Evolutionary conservation across 2,329 filamentous ascomycete species (phyloP), one percentile per base, ranked within the genome.

Genomic region (Epicoccum nigrum): DNA sequence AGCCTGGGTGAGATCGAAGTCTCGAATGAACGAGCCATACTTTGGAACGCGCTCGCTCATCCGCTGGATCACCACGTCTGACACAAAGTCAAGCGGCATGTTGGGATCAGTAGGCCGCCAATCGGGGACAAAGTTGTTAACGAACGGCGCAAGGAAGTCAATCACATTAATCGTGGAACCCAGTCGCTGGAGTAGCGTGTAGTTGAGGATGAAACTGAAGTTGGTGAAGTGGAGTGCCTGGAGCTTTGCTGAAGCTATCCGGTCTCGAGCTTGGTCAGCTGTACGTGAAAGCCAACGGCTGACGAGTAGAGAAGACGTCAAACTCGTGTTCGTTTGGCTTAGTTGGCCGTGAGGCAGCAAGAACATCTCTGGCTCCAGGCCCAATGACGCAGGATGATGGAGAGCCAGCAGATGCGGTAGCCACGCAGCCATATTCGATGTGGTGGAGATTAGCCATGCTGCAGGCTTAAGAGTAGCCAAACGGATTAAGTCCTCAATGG

Each of bases 381-480:
- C 8, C 13, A 19, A 39, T 12, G 46, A 23, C 2, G 39, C 52
- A 16, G 62, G 58, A 42, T 65, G 55, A n/a, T 55, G 55, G 8
- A 62, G 38, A 20, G 54, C 56, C 7, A 63, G 19, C 20, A 66
- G 38, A 7, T 65, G 63, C 12, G 63, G 63, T 7, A 67, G 48
- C 64, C 62, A 64, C 9, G 59, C 42, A 12, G 40, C 43, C 12
- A 65, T 16, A 15, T 58, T 57, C 8, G 27, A 45, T 4, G 30
- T 28, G 6, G 20, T 40, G 19, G 37, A 35, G 9, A 43, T 46
- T 32, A 51, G 9, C 42, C 49, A 51, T 41, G 48, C 37, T 4
- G 37, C 23, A 1, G 17, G 23, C n/a, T 44, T 40, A 9, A 38
- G 39, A n/a, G 32, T 41, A 16, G 17, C 52, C 15, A 28, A 43